phyloP scores from a whole-genome alignment of 495 filamentous ascomycete genomes.

The Parmelia sp. region DNA sequence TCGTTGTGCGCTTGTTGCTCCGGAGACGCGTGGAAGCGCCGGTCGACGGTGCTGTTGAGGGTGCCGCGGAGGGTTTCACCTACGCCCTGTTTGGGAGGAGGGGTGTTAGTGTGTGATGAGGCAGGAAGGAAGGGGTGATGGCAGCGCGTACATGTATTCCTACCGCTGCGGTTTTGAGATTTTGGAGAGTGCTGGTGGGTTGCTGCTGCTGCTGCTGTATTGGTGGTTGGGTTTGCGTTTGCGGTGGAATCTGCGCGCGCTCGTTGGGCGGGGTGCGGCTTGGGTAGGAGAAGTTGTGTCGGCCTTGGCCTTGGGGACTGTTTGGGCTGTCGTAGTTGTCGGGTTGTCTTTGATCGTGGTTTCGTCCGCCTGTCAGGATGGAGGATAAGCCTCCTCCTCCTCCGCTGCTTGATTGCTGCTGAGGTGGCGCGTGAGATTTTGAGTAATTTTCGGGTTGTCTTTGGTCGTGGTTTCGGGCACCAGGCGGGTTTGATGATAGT shows the following conservation, averaged over 20 bases:
- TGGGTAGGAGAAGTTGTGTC: constrained; percentile 27
- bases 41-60: constrained; percentile 25
- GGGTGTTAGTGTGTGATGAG: background rate
- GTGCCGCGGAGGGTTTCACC: constrained; percentile 28
- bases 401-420: background rate
- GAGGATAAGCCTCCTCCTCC: background rate
- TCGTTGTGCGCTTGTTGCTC: constrained; percentile 18
- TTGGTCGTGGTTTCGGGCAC: background rate
- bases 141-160: constrained; percentile 26
- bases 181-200: constrained; percentile 19
- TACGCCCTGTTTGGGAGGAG: constrained; percentile 15
- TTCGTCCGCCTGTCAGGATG: background rate
- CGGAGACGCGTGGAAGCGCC: constrained; percentile 15
- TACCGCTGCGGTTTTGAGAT: constrained; percentile 24
- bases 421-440: constrained; percentile 13
- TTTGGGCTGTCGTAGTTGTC: constrained; percentile 10
- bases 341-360: background rate
- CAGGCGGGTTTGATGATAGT: background rate
- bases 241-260: background rate
- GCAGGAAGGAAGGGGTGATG: background rate
- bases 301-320: constrained; percentile 5
- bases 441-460: background rate
- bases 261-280: constrained; percentile 15
- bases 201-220: constrained; percentile 10
- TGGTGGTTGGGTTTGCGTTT: background rate